Evolutionary conservation across 2,329 filamentous ascomycete species (phyloP).

Genomic region (Aspergillus sp.): DNA sequence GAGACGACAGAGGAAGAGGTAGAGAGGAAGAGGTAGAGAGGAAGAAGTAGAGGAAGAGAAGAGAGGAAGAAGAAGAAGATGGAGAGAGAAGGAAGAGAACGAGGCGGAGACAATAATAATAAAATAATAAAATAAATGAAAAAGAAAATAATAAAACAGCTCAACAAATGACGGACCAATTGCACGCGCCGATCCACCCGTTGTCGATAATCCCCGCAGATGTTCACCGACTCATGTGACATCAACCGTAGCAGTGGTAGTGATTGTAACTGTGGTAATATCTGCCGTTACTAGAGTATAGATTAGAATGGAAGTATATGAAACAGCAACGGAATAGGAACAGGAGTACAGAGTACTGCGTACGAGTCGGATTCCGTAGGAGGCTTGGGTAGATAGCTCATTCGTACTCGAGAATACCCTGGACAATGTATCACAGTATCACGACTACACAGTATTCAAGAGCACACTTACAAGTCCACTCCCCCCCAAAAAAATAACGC

Average conservation of each 20-base stretch:
- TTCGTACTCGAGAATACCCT: too few species aligned
- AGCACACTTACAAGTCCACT: background rate
- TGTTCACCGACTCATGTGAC: background rate
- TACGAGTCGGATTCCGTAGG: too few species aligned
- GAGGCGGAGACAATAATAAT: background rate
- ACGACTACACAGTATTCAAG: background rate
- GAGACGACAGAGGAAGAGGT: constrained; percentile 1
- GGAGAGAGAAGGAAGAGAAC: constrained; percentile 17
- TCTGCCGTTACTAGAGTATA: too few species aligned
- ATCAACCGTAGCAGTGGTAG: too few species aligned
- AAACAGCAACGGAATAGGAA: too few species aligned
- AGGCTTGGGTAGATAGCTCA: too few species aligned
- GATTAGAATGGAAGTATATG: too few species aligned
- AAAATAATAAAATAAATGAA: background rate
- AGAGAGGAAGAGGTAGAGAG: constrained; percentile 4
- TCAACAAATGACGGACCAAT: background rate
- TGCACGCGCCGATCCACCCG: background rate
- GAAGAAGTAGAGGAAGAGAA: constrained; percentile 8
- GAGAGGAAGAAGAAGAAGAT: constrained; percentile 14
- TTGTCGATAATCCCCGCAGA: background rate
- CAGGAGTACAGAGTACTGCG: too few species aligned
- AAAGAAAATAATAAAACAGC: background rate
- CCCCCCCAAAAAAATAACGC: background rate
- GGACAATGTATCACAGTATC: background rate
- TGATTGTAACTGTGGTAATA: too few species aligned